Evolutionary conservation across 2,329 filamentous ascomycete genomes (phyloP), one percentile per base, ranked within the genome.

Genomic region (Chalara sp.): DNA sequence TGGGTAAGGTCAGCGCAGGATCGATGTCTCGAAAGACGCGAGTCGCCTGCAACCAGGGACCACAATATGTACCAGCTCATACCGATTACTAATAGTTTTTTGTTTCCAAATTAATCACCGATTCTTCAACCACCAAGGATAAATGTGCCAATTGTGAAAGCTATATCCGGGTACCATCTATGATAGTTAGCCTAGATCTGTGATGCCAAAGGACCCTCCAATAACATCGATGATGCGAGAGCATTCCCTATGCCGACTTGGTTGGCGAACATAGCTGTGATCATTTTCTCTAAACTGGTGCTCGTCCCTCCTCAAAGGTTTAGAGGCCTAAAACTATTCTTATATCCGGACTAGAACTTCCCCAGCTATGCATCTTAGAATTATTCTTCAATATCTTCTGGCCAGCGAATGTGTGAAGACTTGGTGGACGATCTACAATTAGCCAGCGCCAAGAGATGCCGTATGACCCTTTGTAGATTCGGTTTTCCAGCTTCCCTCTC

Each of bases 51-150:
- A 3, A 59, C 32, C 5, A 57, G 33, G 6, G 46, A 55, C 56
- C 53, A 59, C 6, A 56, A 33, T 6, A 40, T 29, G 21, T 55
- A 55, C 56, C 56, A 58, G 43, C 4, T 28, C 32, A 44, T 75
- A 2, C 81, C 81, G 1, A 69, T 57, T 6, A 83, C 58, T 35
- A 84, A 74, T 35, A 81, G 63, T 5, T 64, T 69, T 60, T 79
- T 79, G 63, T 82, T 74, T 0, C 81, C 81, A 52, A 78, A 80
- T 1, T 78, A 64, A 41, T 81, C 76, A 2, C 80, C 80, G 4
- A 84, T 62, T 0, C 80, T 72, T 3, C 79, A 79, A 2, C 73
- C 74, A 2, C 79, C 67, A 3, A 84, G 68, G 32, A 83, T 76
- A 56, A 83, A 83, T 0, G 79, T 76, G 8, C 79, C 79, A 5